Base-by-base conservation (phyloP, 225 moss, liverwort and hornwort species). In the Bryum argenteum region DNA sequence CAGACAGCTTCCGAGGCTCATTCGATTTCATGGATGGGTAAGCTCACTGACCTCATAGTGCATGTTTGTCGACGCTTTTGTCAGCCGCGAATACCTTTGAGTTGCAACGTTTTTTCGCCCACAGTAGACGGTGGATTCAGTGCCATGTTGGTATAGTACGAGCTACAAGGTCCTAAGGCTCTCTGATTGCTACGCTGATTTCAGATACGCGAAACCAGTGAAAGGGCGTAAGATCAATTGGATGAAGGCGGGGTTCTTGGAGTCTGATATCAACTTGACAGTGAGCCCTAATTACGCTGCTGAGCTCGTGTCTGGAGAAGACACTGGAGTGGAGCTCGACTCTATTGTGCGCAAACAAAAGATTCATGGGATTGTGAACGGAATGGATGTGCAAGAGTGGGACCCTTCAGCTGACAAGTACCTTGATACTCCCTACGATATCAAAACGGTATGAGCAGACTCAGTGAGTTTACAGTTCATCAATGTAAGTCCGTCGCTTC, bases 381-480 rank as follows among this genome's bases (percentile, higher is more conserved):
- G 96, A 26, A 96, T 96, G 96, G 96, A 96, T 70, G 85, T 90
- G 11, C 89, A 89, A 76, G 96, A 93, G 76, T 96, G 93, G 96
- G 89, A 96, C 47, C 93, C 96, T 64, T 86, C 96, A 28, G 83
- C 83, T 43, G 96, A 93, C 82, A 90, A 87, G 75, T 80, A 82
- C 61, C 82, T 96, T 8, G 88, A 96, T 71, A 77, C 67, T 45
- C 83, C 80, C 4, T 93, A 96, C 56, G 89, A 91, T 77, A 89
- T 80, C 58, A 90, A 73, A 52, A 91, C 91, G 78, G 96, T 92
- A 86, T 39, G 55, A 51, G 10, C 48, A 48, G 8, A 1, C 17
- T 16, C 16, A 17, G 5, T 48, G 16, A 17, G 48, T 15, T 47
- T 6, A 4, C 5, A 5, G 38, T 52, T 39, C 40, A 21, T 62